Evolutionary conservation across 177 flowering plant genomes (phyloP).

Genomic region (Vitis hybrid): DNA sequence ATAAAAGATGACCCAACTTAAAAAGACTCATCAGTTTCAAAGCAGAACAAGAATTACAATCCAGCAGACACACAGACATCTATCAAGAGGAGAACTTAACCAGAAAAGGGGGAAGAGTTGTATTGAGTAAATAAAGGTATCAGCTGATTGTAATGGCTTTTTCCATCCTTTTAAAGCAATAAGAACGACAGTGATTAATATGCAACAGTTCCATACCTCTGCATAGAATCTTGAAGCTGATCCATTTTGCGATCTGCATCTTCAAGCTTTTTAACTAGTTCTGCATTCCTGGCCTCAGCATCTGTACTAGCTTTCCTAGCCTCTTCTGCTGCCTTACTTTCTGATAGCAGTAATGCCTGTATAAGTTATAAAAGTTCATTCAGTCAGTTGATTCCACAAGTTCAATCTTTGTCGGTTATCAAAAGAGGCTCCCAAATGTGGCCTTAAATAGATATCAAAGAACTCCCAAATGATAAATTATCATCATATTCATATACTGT

Average conservation of each 20-base stretch:
- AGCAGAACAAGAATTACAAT: too few species aligned
- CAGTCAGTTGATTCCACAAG: not conserved
- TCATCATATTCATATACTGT: too few species aligned
- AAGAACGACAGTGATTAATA: not conserved
- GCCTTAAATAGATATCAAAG: too few species aligned
- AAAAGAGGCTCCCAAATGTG: too few species aligned
- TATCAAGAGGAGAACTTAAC: too few species aligned
- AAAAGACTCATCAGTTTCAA: too few species aligned
- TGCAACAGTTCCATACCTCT: conserved; percentile 51
- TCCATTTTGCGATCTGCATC: conserved; percentile 65
- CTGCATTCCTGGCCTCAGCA: conserved; percentile 55
- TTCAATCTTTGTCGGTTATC: not conserved
- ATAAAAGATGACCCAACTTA: not conserved
- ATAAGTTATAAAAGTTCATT: not conserved
- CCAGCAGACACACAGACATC: too few species aligned
- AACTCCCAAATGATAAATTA: too few species aligned
- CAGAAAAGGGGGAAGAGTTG: too few species aligned
- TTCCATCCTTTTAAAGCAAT: too few species aligned
- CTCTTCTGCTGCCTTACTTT: conserved; percentile 62
- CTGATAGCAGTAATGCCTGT: conserved; percentile 58
- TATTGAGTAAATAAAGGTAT: too few species aligned
- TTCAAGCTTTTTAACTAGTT: conserved; percentile 66
- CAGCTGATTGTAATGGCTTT: too few species aligned
- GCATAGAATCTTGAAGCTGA: conserved; percentile 88
- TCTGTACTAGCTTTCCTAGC: conserved; percentile 40